phyloP scores from a whole-genome alignment of 768 basidiomycete species.

The Russula compacta region DNA sequence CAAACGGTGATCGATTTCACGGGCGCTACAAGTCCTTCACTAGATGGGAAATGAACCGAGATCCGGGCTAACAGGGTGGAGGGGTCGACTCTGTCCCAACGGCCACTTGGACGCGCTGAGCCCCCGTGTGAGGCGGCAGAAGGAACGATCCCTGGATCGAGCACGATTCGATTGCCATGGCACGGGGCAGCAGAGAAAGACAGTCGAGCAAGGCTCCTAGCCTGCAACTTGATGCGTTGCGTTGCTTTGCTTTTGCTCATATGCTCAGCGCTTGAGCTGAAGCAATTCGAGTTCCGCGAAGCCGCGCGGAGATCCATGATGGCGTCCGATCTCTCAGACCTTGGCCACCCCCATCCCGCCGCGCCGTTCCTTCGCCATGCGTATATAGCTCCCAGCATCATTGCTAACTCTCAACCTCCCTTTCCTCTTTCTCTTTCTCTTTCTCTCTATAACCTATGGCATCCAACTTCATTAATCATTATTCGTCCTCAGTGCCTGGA shows the following conservation, averaged over 20 bases:
- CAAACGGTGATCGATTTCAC: conserved; percentile 15
- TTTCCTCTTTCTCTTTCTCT: conserved; percentile 7
- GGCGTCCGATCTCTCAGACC: conserved; percentile 18
- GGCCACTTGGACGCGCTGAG: too few relatives aligned
- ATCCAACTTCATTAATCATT: conserved; percentile 17
- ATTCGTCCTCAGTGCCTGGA: conserved; percentile 11
- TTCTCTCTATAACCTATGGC: conserved; percentile 9
- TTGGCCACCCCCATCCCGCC: conserved; percentile 16
- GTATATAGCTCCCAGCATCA: conserved; percentile 20
- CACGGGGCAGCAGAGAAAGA: not conserved
- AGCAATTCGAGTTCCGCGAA: conserved; percentile 14
- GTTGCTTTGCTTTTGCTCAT: too few relatives aligned
- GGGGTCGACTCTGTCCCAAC: not conserved
- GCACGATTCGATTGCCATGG: not conserved
- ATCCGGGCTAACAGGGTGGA: conserved; percentile 3
- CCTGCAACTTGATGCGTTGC: too few relatives aligned
- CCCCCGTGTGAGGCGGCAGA: too few relatives aligned
- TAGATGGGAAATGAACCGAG: conserved; percentile 1
- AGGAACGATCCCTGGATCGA: not conserved
- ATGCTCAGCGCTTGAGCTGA: not conserved
- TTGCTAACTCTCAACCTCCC: conserved; percentile 10
- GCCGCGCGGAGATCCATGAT: conserved; percentile 19
- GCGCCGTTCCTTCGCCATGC: conserved; percentile 15
- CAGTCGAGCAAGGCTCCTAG: too few relatives aligned
- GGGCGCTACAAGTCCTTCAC: not conserved